A percentile compares a stretch with the other conserved stretches of the same genome.
These are phyloP conservation scores for Xylariaceae sp. DNA, from an alignment of 2,329 filamentous ascomycete genomes.

Conservation along the genomic window DNA sequence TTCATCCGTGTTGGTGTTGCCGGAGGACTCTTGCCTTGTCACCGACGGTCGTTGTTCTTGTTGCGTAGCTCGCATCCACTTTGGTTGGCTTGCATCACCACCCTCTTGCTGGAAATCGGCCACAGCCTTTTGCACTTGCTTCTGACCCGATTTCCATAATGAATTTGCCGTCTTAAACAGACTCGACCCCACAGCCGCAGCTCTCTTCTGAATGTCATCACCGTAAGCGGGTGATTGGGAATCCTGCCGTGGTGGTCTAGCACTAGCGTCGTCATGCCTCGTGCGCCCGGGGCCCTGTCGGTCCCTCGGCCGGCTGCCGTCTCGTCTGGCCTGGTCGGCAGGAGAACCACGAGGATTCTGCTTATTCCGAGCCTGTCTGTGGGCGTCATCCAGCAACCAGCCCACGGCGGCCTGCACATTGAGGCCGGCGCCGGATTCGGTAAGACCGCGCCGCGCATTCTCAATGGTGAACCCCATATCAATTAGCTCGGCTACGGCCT, in stretches of 20 bases:
- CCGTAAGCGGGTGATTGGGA: conserved; percentile 56
- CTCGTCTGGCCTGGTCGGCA: conserved; percentile 40
- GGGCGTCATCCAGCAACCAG: conserved; percentile 87
- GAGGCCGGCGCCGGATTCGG: conserved; percentile 72
- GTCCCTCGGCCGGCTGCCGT: conserved; percentile 36
- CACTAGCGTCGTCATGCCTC: conserved; percentile 48
- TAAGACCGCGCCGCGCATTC: conserved; percentile 76
- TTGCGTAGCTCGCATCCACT: conserved; percentile 86
- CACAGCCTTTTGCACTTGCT: conserved; percentile 88
- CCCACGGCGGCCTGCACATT: conserved; percentile 86
- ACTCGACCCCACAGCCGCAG: conserved; percentile 76
- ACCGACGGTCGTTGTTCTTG: conserved; percentile 41
- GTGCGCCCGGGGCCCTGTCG: conserved; percentile 59
- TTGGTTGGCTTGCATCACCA: conserved; percentile 77
- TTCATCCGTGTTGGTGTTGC: conserved; percentile 66
- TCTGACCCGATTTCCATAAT: conserved; percentile 91
- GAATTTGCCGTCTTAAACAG: conserved; percentile 93
- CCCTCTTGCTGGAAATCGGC: conserved; percentile 75
- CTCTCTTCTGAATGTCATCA: conserved; percentile 75
- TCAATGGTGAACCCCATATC: conserved; percentile 93
- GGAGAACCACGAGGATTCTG: conserved; percentile 51
- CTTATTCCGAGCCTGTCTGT: conserved; percentile 76
- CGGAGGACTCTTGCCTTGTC: conserved; percentile 33
- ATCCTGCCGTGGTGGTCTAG: conserved; percentile 48
- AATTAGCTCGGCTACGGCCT: conserved; percentile 80